These are phyloP conservation scores for Monsonia emarginata DNA, from an alignment of 441 rosid genomes.

Conservation along the genomic window DNA sequence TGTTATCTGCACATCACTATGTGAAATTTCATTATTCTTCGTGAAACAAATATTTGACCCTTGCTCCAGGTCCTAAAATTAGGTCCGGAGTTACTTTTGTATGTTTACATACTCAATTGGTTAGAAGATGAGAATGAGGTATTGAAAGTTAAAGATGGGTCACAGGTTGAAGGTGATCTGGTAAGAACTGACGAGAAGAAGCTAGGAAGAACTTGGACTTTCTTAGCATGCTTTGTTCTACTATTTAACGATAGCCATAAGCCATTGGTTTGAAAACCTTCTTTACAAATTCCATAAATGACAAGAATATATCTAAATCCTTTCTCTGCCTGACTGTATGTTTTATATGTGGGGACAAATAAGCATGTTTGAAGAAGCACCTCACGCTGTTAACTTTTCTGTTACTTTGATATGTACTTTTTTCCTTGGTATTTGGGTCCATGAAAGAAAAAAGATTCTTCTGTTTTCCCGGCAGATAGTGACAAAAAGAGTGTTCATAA, in stretches of 20 bases:
- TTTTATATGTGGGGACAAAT: conserved; percentile 1
- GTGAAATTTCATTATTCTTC: not conserved
- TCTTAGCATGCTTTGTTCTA: not conserved
- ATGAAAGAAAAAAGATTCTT: not conserved
- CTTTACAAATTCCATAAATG: not conserved
- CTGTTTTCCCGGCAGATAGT: conserved; percentile 30
- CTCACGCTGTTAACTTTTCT: not conserved
- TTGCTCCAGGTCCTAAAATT: not conserved
- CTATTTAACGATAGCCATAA: not conserved
- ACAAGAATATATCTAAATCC: not conserved
- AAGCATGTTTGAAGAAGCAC: not conserved
- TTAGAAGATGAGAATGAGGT: not conserved
- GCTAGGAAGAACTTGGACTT: not conserved
- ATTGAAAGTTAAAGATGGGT: not conserved
- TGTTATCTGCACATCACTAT: not conserved
- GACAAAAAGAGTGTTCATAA: conserved; percentile 26
- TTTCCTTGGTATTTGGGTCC: conserved; percentile 4
- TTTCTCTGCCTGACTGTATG: not conserved
- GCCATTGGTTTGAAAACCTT: too few relatives aligned
- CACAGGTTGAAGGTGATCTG: not conserved
- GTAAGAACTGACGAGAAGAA: not conserved
- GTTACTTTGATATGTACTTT: not conserved
- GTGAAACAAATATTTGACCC: not conserved
- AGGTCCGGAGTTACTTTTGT: not conserved
- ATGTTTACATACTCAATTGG: not conserved